These are phyloP conservation scores for Diplodia mutila DNA, from an alignment of 2,329 filamentous ascomycete species.

Conservation along the genomic window DNA sequence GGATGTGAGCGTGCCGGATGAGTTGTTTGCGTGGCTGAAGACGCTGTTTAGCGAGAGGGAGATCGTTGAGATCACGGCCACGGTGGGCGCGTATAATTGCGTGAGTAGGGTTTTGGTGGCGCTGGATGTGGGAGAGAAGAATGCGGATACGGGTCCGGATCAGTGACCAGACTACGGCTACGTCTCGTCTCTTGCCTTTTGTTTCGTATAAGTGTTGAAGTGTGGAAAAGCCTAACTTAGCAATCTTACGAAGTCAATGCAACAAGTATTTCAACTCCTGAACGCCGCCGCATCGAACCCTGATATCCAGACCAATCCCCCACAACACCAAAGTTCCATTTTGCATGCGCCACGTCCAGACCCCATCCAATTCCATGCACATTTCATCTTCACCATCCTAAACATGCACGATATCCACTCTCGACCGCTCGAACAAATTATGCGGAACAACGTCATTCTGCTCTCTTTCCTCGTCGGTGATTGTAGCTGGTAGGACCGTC, in stretches of 20 bases:
- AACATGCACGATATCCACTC: constrained; percentile 71
- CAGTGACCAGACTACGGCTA: neutral
- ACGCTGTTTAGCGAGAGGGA: constrained; percentile 68
- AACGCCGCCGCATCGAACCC: neutral
- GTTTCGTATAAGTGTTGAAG: neutral
- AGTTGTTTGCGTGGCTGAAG: constrained; percentile 67
- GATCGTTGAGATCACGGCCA: constrained; percentile 80
- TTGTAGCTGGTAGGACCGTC: constrained; percentile 67
- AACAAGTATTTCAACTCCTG: neutral
- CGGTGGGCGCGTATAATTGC: constrained; percentile 80
- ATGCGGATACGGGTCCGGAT: constrained; percentile 29
- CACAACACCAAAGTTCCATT: neutral
- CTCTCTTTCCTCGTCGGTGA: constrained; percentile 62
- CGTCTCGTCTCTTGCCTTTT: neutral
- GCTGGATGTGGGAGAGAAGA: constrained; percentile 64
- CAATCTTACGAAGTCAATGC: neutral
- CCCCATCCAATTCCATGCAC: neutral
- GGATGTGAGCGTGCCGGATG: constrained; percentile 69
- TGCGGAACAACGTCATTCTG: constrained; percentile 64
- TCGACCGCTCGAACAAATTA: constrained; percentile 76
- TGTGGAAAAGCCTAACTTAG: too few relatives aligned
- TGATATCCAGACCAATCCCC: neutral
- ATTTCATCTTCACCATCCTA: neutral
- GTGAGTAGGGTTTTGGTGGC: constrained; percentile 84
- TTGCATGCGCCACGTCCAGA: neutral